A percentile compares a stretch with the other conserved stretches of the same genome.
phyloP scores from a whole-genome alignment of 2,329 filamentous ascomycete species.

The Helminthosporium solani region DNA sequence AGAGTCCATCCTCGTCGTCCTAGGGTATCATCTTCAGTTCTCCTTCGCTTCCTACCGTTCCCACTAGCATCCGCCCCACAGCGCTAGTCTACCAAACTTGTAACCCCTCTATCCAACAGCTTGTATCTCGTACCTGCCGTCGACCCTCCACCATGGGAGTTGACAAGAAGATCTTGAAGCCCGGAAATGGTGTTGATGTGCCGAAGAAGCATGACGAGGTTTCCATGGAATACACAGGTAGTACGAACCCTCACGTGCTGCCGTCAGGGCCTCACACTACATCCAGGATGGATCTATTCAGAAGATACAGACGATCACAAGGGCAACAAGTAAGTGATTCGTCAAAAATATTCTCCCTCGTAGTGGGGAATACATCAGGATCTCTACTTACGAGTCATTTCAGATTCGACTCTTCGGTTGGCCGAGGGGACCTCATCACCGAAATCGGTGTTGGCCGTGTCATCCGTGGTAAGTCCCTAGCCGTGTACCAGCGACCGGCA shows the following conservation, averaged over 20 bases:
- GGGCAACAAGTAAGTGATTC: slow-evolving; percentile 67
- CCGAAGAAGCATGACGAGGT: slow-evolving; percentile 71
- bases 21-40: slow-evolving; percentile 3
- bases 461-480: slow-evolving; percentile 70
- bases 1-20: slow-evolving; percentile 11
- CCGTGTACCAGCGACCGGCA: slow-evolving; percentile 5
- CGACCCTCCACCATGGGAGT: slow-evolving; percentile 54
- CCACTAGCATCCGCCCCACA: slow-evolving; percentile 4
- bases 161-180: slow-evolving; percentile 62
- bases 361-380: slow-evolving; percentile 3
- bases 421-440: slow-evolving; percentile 73
- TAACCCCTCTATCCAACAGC: neutral
- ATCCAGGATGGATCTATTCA: slow-evolving; percentile 70
- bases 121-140: slow-evolving; percentile 1
- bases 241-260: neutral
- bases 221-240: slow-evolving; percentile 81
- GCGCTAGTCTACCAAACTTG: neutral
- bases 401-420: slow-evolving; percentile 88
- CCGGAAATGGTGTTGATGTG: slow-evolving; percentile 62
- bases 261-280: slow-evolving; percentile 12
- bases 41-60: slow-evolving; percentile 2
- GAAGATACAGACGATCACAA: slow-evolving; percentile 58
- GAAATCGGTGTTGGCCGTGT: slow-evolving; percentile 80
- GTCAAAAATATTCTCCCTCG: slow-evolving; percentile 4
- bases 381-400: slow-evolving; percentile 14